phyloP scores from a whole-genome alignment of 1,284 basidiomycete species.

The Tremellales sp. region DNA sequence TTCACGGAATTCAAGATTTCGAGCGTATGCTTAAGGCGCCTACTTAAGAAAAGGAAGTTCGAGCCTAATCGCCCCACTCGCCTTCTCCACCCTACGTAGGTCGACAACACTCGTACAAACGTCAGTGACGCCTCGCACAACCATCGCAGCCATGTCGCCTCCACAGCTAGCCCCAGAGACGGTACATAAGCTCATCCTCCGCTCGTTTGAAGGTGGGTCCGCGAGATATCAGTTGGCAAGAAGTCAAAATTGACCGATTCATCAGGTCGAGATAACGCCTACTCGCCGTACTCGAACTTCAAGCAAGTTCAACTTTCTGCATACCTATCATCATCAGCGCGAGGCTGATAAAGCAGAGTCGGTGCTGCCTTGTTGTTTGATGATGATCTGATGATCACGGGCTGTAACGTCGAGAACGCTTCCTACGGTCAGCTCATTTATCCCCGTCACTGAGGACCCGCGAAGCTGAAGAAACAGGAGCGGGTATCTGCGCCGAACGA shows the following conservation, averaged over 20 bases:
- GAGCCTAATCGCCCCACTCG: background rate
- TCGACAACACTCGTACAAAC: too few relatives aligned
- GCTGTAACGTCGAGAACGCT: conserved; percentile 86
- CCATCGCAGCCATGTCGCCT: background rate
- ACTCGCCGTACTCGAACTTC: conserved; percentile 78
- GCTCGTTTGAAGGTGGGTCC: conserved; percentile 29
- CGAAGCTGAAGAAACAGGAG: conserved; percentile 31
- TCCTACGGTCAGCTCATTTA: conserved; percentile 62
- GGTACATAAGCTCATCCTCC: conserved; percentile 36
- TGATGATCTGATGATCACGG: conserved; percentile 69
- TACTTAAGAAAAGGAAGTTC: background rate
- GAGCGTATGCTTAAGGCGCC: background rate
- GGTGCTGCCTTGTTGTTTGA: conserved; percentile 72
- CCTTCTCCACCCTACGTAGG: background rate
- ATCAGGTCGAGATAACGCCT: conserved; percentile 59
- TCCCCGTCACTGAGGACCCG: too few relatives aligned
- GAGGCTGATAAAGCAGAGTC: conserved; percentile 51
- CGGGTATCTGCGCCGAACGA: conserved; percentile 75
- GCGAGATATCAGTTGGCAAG: background rate
- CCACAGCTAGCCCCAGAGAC: conserved; percentile 2
- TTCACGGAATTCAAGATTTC: background rate
- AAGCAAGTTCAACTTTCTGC: conserved; percentile 42
- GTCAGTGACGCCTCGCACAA: too few relatives aligned
- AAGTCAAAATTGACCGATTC: background rate
- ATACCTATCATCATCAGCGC: background rate